Evolutionary conservation across 2,329 filamentous ascomycete genomes (phyloP), one percentile per base, ranked within the genome.

Genomic region (Cladobotryum protrusum): DNA sequence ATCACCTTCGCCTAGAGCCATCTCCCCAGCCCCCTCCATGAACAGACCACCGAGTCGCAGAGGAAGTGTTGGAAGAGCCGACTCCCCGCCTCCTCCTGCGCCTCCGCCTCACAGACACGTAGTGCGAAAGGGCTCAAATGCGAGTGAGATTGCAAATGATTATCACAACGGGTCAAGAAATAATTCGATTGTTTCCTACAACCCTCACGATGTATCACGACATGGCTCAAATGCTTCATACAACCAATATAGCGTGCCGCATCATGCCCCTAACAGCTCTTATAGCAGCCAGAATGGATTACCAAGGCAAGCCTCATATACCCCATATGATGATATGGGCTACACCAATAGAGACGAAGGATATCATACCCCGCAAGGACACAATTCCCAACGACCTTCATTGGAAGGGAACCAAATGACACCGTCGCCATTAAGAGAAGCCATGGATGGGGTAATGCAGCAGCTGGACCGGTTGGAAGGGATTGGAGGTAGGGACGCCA

Each of bases 381-480:
- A 75, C 6, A 88, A 87, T 1, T 85, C 86, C 1, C 75, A 73
- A 34, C 85, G 84, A 3, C 82, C 82, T 4, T 90, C 89, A 5
- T 83, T 87, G 2, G 81, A 76, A 42, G 72, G 74, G 36, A 80
- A 77, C 41, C 83, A 82, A 1, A 73, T 88, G 65, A 99, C 93
- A 0, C 93, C 93, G 1, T 97, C 93, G 2, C 93, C 93, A 0
- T 72, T 99, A 3, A 80, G 93, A 52, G 89, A 91, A 66, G 93
- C 93, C 1, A 99, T 99, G 90, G 92, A 97, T 63, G 92, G 95
- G 67, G 91, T 99, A 4, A 96, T 97, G 82, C 89, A 93, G 57
- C 95, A 93, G 49, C 70, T 99, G 40, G 86, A 95, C 63, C 90
- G 91, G 53, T 88, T 99, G 75, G 67, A 64, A 18, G 61, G 62